Percentiles rank a stretch among this genome's conserved stretches.
Conservation (phyloP, 345 rosid genomes). For the Populus nigra region DNA sequence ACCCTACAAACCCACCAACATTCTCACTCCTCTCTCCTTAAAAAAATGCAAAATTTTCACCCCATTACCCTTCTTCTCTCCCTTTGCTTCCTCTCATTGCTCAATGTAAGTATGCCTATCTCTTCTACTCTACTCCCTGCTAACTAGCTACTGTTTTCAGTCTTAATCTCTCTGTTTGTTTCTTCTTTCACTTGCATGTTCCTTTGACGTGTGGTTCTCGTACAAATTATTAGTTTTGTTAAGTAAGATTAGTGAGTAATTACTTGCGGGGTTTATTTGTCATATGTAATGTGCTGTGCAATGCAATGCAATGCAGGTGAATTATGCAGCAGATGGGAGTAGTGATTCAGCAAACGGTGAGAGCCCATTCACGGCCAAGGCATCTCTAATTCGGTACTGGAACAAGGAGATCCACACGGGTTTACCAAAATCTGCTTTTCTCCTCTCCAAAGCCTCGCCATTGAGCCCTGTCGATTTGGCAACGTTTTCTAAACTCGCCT, state of each 20-base stretch:
- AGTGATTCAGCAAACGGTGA: constrained; percentile 18
- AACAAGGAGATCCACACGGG: constrained; percentile 56
- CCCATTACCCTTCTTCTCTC: not conserved
- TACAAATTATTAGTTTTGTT: not conserved
- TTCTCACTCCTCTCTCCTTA: not conserved
- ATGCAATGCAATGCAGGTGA: constrained; percentile 27
- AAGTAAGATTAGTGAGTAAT: too few species aligned
- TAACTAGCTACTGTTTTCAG: not conserved
- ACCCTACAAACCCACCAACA: constrained; percentile 19
- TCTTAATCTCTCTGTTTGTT: not conserved
- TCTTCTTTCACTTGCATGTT: not conserved
- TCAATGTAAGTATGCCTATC: constrained; percentile 15
- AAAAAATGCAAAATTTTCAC: constrained; percentile 10
- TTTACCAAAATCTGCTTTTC: constrained; percentile 47
- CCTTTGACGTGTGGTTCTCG: not conserved
- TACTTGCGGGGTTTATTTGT: too few species aligned
- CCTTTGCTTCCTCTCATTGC: constrained; percentile 4
- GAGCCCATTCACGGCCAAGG: constrained; percentile 77
- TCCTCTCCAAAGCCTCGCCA: constrained; percentile 81
- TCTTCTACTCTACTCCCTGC: not conserved
- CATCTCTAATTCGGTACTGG: constrained; percentile 81
- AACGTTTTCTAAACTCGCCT: constrained; percentile 63
- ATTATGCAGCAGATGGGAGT: not conserved
- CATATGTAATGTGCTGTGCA: not conserved
- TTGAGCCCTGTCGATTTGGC: constrained; percentile 61